Evolutionary conservation across 805 yeast genomes (phyloP).

Genomic region (Ogataea paradorogensis): DNA sequence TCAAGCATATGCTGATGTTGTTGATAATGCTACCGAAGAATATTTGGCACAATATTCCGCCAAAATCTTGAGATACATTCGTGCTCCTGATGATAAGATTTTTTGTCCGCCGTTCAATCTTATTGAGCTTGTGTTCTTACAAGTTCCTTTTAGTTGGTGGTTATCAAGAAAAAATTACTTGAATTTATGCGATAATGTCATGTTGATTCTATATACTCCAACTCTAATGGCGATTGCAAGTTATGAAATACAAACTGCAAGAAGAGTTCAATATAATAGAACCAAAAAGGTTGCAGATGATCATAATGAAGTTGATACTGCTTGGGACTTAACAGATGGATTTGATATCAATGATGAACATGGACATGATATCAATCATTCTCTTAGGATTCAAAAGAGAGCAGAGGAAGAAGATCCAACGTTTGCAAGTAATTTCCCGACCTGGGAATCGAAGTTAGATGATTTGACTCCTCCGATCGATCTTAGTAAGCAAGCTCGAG

Average conservation of each 20-base stretch:
- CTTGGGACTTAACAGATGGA: slow-evolving; percentile 84
- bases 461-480: slow-evolving; percentile 56
- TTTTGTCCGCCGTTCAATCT: slow-evolving; percentile 84
- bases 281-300: slow-evolving; percentile 65
- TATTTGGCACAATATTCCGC: slow-evolving; percentile 81
- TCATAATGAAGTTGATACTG: slow-evolving; percentile 71
- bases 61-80: slow-evolving; percentile 75
- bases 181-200: slow-evolving; percentile 48
- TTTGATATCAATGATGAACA: slow-evolving; percentile 40
- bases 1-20: slow-evolving; percentile 77
- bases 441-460: slow-evolving; percentile 52
- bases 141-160: slow-evolving; percentile 41
- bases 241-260: slow-evolving; percentile 64
- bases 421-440: slow-evolving; percentile 47
- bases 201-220: slow-evolving; percentile 70
- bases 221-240: slow-evolving; percentile 56
- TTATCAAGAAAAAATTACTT: slow-evolving; percentile 31
- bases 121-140: slow-evolving; percentile 56
- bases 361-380: slow-evolving; percentile 34
- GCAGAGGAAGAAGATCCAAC: slow-evolving; percentile 72
- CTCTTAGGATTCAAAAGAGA: slow-evolving; percentile 48
- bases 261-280: slow-evolving; percentile 70
- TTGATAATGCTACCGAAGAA: slow-evolving; percentile 80
- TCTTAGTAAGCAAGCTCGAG: slow-evolving; percentile 50
- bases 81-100: slow-evolving; percentile 86